Base-by-base conservation (phyloP, 371 early-diverging fungal species). In the Thermomucor indicae-seudaticae region DNA sequence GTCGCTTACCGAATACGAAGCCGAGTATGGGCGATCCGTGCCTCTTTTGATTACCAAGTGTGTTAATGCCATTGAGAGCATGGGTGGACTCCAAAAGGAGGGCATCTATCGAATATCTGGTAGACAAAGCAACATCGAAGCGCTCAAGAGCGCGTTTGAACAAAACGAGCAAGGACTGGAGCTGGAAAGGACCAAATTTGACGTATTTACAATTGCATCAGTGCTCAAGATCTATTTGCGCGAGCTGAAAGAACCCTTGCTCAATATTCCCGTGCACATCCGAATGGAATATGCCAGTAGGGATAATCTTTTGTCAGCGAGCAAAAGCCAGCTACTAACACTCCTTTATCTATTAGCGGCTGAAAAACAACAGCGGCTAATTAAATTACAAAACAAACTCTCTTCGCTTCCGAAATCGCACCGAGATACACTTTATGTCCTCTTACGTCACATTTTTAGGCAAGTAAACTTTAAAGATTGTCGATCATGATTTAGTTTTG, bases 31-130 rank as follows among this genome's bases (percentile, higher is more conserved):
- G 10, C 57, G 62, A 42, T 54, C 71, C 0, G 77, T 84, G 35
- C 88, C 88, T 0, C 29, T 79, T 10, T 63, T 85, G 12, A 69
- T 87, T 6, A 52, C 64, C 25, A 76, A 76, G 46, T 83, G 85
- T 52, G 61, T 83, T 12, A 72, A 78, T 10, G 83, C 84, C 5
- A 68, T 87, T 47, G 84, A 87, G 30, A 64, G 61, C 0, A 53
- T 78, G 57, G 83, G 83, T 47, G 84, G 84, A 8, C 55, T 84
- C 6, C 70, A 81, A 31, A 75, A 74, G 28, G 88, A 87, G 54
- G 88, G 88, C n/a, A 78, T 87, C 25, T 87, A 87, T 51, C 65
- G 88, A 22, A 64, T 87, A 5, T 78, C 82, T 3, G 88, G 86
- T 12, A 64, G 82, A 24, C 80, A 81, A 42, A 68, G 72, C 28